A percentile compares a stretch with the other conserved stretches of the same genome.
Conservation (phyloP, 805 yeast genomes). For the Yarrowia phangngaensis region DNA sequence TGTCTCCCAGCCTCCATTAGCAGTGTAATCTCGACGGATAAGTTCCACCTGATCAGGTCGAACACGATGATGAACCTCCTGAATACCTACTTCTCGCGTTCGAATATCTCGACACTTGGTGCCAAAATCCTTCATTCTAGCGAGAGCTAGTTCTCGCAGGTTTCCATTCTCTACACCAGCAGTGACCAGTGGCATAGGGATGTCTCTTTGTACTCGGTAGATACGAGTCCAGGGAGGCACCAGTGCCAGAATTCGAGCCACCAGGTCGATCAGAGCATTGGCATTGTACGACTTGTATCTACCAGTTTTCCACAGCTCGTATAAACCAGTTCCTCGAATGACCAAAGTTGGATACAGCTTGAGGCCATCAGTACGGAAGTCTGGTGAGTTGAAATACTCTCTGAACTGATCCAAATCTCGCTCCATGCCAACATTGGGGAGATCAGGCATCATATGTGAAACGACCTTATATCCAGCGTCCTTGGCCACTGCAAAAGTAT, state of each 20-base stretch:
- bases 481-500: constrained; percentile 92
- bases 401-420: constrained; percentile 92
- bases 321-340: constrained; percentile 94
- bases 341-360: constrained; percentile 95
- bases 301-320: constrained; percentile 96
- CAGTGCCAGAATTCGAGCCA: constrained; percentile 89
- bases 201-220: constrained; percentile 96
- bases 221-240: constrained; percentile 99
- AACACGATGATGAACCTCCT: constrained; percentile 95
- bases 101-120: constrained; percentile 93
- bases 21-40: constrained; percentile 91
- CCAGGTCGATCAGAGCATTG: constrained; percentile 86
- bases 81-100: constrained; percentile 97
- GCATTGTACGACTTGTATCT: constrained; percentile 92
- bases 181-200: constrained; percentile 97
- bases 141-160: constrained; percentile 87
- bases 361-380: constrained; percentile 92
- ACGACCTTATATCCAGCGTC: constrained; percentile 98
- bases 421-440: constrained; percentile 98
- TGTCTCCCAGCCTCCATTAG: constrained; percentile 99
- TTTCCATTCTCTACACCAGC: constrained; percentile 98
- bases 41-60: constrained; percentile 96
- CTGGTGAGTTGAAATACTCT: constrained; percentile 96
- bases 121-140: constrained; percentile 97
- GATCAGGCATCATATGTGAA: constrained; percentile 99